Percentiles rank a stretch among this genome's conserved stretches.
Conservation (phyloP, 1,139 yeast species). For the Blastobotrys illinoisensis region DNA sequence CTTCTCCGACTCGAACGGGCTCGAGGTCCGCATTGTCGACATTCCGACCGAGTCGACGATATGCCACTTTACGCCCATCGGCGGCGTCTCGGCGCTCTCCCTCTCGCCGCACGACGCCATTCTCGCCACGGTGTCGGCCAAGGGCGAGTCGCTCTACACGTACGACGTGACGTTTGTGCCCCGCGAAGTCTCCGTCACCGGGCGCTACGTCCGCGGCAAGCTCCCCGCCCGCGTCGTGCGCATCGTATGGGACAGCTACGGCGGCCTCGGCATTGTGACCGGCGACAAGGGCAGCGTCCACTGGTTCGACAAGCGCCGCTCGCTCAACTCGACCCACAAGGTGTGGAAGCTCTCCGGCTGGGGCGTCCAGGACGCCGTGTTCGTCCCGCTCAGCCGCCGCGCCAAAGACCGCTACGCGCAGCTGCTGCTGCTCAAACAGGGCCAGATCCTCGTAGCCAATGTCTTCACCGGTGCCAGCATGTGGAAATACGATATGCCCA, state of each 20-base stretch:
- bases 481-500: slow-evolving; percentile 45
- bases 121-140: slow-evolving; percentile 48
- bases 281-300: slow-evolving; percentile 57
- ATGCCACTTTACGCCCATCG: slow-evolving; percentile 54
- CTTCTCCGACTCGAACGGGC: slow-evolving; percentile 14
- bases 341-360: slow-evolving; percentile 29
- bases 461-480: slow-evolving; percentile 42
- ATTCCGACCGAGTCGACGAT: slow-evolving; percentile 41
- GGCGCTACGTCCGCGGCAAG: slow-evolving; percentile 59
- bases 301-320: slow-evolving; percentile 42
- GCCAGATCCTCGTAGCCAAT: slow-evolving; percentile 41
- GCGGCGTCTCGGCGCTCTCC: slow-evolving; percentile 57
- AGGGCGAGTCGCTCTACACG: slow-evolving; percentile 60
- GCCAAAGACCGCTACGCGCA: slow-evolving; percentile 1
- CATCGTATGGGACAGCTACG: slow-evolving; percentile 47
- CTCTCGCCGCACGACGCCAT: slow-evolving; percentile 60
- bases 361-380: slow-evolving; percentile 21
- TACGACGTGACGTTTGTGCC: slow-evolving; percentile 61
- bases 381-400: slow-evolving; percentile 9
- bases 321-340: slow-evolving; percentile 24
- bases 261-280: slow-evolving; percentile 53
- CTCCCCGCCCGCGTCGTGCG: slow-evolving; percentile 52
- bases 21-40: slow-evolving; percentile 39
- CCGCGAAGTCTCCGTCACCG: slow-evolving; percentile 47
- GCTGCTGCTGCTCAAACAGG: slow-evolving; percentile 25